A percentile compares a stretch with the other conserved stretches of the same genome.
Evolutionary conservation across 73 alveolate species (phyloP).

Genomic region (Paramecium bursaria): DNA sequence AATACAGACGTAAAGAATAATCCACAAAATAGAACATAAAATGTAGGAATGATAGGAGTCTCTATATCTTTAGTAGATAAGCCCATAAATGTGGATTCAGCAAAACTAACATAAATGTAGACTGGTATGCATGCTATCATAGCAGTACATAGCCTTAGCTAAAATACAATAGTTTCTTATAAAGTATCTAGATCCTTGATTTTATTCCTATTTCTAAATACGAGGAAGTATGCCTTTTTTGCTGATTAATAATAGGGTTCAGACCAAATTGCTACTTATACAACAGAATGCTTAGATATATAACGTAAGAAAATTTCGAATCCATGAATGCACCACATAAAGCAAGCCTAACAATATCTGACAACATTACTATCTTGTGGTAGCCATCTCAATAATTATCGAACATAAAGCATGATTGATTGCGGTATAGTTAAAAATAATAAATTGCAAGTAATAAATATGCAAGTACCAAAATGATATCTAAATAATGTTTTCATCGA

Average conservation of each 20-base stretch:
- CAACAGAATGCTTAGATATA: conserved; percentile 65
- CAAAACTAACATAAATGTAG: conserved; percentile 48
- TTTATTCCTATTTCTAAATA: conserved; percentile 54
- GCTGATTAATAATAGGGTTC: conserved; percentile 65
- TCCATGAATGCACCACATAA: conserved; percentile 59
- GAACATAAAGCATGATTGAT: conserved; percentile 31
- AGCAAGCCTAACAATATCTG: conserved; percentile 62
- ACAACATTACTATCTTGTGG: conserved; percentile 67
- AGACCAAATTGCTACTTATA: conserved; percentile 62
- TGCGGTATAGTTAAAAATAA: conserved; percentile 55
- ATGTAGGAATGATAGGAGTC: conserved; percentile 63
- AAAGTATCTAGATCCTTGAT: conserved; percentile 66
- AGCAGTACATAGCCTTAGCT: conserved; percentile 58
- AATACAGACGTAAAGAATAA: conserved; percentile 59
- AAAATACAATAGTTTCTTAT: conserved; percentile 43
- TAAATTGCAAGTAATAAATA: conserved; percentile 39
- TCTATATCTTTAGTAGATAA: conserved; percentile 38
- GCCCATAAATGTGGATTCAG: conserved; percentile 39
- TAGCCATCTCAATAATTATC: conserved; percentile 40
- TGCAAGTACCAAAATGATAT: conserved; percentile 65
- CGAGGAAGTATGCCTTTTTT: conserved; percentile 61
- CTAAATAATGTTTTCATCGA: conserved; percentile 61
- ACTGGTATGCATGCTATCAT: conserved; percentile 53
- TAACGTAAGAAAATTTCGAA: conserved; percentile 58
- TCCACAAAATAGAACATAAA: conserved; percentile 59